Evolutionary conservation across 2,329 filamentous ascomycete genomes (phyloP).

Genomic region (Hypoxylon sp.): DNA sequence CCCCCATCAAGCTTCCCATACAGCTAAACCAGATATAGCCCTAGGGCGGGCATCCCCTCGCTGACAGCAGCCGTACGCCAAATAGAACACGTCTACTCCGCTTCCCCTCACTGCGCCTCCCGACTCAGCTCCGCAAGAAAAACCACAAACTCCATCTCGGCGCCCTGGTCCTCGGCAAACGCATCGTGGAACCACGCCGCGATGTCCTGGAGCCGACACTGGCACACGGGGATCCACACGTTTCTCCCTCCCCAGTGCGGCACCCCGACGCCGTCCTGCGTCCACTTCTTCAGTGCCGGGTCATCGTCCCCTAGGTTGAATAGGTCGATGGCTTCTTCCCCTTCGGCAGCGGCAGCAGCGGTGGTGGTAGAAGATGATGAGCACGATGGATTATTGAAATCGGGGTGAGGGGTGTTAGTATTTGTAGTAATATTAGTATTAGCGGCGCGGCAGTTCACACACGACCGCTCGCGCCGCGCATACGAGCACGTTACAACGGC

Average conservation of each 20-base stretch:
- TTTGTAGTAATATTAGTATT: not conserved
- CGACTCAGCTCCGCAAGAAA: constrained; percentile 40
- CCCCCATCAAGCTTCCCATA: no score
- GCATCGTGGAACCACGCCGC: constrained; percentile 47
- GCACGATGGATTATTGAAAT: not conserved
- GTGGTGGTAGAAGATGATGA: not conserved
- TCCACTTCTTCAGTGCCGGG: constrained; percentile 37
- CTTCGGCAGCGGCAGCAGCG: no score
- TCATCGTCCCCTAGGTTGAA: constrained; percentile 33
- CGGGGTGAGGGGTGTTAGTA: constrained; percentile 4
- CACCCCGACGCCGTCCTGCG: constrained; percentile 23
- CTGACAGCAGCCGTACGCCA: not conserved
- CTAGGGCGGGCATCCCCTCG: no score
- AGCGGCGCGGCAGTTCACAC: constrained; percentile 28
- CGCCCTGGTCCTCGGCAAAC: constrained; percentile 38
- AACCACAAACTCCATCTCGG: constrained; percentile 43
- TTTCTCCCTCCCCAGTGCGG: constrained; percentile 40
- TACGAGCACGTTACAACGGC: constrained; percentile 44
- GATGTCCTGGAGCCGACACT: constrained; percentile 38
- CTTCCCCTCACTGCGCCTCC: constrained; percentile 13
- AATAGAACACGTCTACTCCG: not conserved
- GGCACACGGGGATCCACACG: constrained; percentile 42
- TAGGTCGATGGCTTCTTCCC: constrained; percentile 25
- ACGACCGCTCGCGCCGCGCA: constrained; percentile 31
- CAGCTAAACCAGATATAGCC: no score